phyloP scores from a whole-genome alignment of 805 yeast species.

The Cyberlindnera petersonii region DNA sequence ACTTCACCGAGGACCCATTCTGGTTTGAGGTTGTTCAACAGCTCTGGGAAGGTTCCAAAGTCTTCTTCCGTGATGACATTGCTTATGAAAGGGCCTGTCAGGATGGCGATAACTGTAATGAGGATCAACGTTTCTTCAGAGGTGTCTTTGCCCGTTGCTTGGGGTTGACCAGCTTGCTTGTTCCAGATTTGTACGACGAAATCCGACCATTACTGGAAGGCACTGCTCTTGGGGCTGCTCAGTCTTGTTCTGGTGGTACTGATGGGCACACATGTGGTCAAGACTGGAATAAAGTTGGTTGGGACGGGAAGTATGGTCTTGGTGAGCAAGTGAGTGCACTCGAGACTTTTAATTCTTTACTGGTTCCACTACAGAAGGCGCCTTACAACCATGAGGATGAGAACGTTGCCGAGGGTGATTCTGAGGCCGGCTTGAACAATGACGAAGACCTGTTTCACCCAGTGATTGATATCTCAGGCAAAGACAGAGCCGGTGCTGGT shows the following conservation, averaged over 20 bases:
- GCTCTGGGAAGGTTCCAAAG: constrained; percentile 42
- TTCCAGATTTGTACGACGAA: constrained; percentile 43
- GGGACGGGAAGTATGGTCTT: constrained; percentile 67
- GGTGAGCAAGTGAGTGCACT: constrained; percentile 78
- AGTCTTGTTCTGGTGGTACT: constrained; percentile 66
- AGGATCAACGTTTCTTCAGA: constrained; percentile 73
- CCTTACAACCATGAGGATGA: constrained; percentile 50
- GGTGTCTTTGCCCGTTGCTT: constrained; percentile 64
- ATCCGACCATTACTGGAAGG: constrained; percentile 40
- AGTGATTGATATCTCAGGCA: constrained; percentile 43
- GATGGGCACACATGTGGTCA: constrained; percentile 77
- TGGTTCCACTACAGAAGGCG: constrained; percentile 40
- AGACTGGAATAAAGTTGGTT: constrained; percentile 53
- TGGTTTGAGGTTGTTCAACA: constrained; percentile 49
- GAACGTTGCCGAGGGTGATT: constrained; percentile 51
- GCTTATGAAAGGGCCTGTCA: constrained; percentile 66
- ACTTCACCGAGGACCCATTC: constrained; percentile 46
- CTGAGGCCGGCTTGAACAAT: constrained; percentile 44
- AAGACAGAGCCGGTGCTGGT: constrained; percentile 86
- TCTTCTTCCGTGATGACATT: constrained; percentile 46
- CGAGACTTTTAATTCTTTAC: constrained; percentile 51
- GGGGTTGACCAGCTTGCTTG: constrained; percentile 52
- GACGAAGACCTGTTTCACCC: constrained; percentile 33
- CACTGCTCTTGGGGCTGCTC: constrained; percentile 66
- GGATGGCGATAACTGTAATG: constrained; percentile 48